phyloP scores from a whole-genome alignment of 1,284 basidiomycete species.

The Trichosporon ovoides region DNA sequence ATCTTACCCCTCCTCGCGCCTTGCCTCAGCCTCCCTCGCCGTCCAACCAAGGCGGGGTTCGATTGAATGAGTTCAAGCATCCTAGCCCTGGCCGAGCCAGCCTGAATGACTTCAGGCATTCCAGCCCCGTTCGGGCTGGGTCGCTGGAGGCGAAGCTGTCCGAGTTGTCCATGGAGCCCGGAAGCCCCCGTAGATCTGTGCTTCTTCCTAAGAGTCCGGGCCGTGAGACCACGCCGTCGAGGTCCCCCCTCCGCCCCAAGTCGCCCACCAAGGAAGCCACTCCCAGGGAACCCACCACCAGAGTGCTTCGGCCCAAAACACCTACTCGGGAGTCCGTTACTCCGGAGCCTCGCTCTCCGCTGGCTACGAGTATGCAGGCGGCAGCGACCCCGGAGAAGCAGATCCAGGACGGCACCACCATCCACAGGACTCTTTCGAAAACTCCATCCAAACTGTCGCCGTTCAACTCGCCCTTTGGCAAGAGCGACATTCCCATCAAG shows the following conservation, averaged over 20 bases:
- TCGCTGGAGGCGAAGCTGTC: background rate
- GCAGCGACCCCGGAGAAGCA: background rate
- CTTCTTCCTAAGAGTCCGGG: background rate
- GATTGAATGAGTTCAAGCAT: background rate
- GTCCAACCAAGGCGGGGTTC: background rate
- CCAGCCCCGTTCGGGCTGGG: background rate
- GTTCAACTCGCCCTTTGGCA: background rate
- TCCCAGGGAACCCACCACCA: background rate
- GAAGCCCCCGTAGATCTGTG: background rate
- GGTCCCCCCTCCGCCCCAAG: background rate
- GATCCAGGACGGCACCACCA: background rate
- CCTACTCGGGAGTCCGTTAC: background rate
- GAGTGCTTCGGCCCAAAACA: background rate
- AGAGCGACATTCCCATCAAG: constrained; percentile 10
- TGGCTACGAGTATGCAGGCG: background rate
- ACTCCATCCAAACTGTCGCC: constrained; percentile 5
- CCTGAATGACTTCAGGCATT: background rate
- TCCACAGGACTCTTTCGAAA: background rate
- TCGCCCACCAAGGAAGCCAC: background rate
- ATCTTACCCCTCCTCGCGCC: background rate
- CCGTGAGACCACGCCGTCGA: background rate
- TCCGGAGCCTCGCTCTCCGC: background rate
- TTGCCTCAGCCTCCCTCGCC: background rate
- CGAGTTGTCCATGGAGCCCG: background rate
- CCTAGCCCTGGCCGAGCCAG: background rate